These are phyloP conservation scores for Kickxella alabastrina DNA, from an alignment of 192 early-diverging fungal genomes.

Conservation along the genomic window DNA sequence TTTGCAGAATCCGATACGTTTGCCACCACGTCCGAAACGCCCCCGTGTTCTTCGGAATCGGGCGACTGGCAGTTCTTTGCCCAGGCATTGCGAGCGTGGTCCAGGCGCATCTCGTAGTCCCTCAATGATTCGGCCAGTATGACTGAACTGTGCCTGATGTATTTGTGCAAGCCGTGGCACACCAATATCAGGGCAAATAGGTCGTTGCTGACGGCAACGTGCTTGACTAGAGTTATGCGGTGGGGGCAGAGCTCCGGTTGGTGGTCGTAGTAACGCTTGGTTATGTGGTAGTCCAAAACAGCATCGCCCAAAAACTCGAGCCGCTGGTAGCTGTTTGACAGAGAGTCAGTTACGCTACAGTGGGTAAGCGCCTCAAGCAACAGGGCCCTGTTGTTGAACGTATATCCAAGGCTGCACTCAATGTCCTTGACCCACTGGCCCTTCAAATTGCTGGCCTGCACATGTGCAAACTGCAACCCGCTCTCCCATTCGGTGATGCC, in stretches of 20 bases:
- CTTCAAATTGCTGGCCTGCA: neutral
- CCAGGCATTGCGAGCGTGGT: slow-evolving; percentile 25
- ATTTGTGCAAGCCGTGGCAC: slow-evolving; percentile 59
- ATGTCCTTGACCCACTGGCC: slow-evolving; percentile 6
- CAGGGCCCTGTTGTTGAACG: slow-evolving; percentile 63
- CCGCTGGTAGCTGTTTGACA: slow-evolving; percentile 76
- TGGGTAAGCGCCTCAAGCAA: slow-evolving; percentile 84
- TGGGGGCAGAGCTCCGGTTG: slow-evolving; percentile 67
- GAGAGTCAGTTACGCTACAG: slow-evolving; percentile 58
- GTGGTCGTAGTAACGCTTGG: slow-evolving; percentile 68
- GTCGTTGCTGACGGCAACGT: slow-evolving; percentile 83
- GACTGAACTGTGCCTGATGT: slow-evolving; percentile 63
- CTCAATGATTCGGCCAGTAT: slow-evolving; percentile 57
- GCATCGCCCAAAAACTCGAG: slow-evolving; percentile 87
- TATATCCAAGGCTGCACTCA: slow-evolving; percentile 53
- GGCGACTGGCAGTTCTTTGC: slow-evolving; percentile 2
- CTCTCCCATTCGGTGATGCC: neutral
- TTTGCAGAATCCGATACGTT: neutral
- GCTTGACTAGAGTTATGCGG: slow-evolving; percentile 78
- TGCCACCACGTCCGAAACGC: neutral
- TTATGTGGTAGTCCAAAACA: slow-evolving; percentile 75
- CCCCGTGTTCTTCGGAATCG: neutral
- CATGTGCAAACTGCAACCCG: neutral
- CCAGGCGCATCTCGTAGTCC: slow-evolving; percentile 54
- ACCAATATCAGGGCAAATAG: slow-evolving; percentile 72